These are phyloP conservation scores for Beauveria australis DNA, from an alignment of 2,329 filamentous ascomycete genomes.

Conservation along the genomic window DNA sequence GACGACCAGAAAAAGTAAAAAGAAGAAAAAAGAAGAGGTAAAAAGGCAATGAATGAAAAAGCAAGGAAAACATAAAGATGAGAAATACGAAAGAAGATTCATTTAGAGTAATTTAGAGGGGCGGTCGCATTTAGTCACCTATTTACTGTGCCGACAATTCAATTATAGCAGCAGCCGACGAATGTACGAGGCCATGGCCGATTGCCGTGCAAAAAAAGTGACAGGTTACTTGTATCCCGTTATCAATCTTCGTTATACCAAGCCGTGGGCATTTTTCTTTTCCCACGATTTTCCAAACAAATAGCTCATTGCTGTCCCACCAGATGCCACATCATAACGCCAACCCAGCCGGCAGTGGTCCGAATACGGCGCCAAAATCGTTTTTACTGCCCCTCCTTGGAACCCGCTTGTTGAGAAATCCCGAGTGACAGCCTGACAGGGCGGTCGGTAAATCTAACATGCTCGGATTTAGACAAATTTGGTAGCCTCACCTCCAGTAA, in stretches of 20 bases:
- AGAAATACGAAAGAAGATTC: no score
- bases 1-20: neutral
- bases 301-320: neutral
- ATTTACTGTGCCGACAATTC: neutral
- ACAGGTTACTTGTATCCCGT: neutral
- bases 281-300: neutral
- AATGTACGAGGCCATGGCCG: neutral
- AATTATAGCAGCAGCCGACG: neutral
- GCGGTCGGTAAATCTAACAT: slow-evolving; percentile 6
- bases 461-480: neutral
- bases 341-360: slow-evolving; percentile 1
- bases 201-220: neutral
- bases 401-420: neutral
- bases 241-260: neutral
- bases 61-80: no score
- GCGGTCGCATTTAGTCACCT: no score
- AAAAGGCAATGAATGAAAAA: no score
- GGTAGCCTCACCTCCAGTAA: neutral
- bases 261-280: neutral
- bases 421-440: slow-evolving; percentile 5
- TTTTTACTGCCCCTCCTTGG: slow-evolving; percentile 3
- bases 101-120: no score
- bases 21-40: neutral
- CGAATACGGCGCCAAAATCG: slow-evolving; percentile 11
- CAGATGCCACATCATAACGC: neutral